Evolutionary conservation across 2,329 filamentous ascomycete genomes (phyloP).

Genomic region (Fusarium hainanense): DNA sequence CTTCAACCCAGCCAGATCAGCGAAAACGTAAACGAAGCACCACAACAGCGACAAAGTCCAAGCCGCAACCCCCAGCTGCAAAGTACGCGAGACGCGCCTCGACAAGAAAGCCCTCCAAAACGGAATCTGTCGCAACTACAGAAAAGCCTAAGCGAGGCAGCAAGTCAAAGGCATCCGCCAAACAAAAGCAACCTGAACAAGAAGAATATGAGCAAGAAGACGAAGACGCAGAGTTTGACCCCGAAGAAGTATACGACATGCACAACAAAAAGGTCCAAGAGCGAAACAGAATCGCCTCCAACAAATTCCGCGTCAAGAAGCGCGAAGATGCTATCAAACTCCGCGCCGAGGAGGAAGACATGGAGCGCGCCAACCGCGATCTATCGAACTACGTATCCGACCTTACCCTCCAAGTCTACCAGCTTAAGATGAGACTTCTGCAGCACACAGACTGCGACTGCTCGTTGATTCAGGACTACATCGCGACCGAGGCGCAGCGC

Average conservation of each 20-base stretch:
- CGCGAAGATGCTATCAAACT: slow-evolving; percentile 30
- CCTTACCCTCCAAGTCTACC: slow-evolving; percentile 33
- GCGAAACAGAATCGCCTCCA: slow-evolving; percentile 44
- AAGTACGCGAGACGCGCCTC: neutral
- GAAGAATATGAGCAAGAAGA: neutral
- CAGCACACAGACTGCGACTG: slow-evolving; percentile 43
- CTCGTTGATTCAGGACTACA: slow-evolving; percentile 39
- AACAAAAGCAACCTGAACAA: no score
- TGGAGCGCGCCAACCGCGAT: slow-evolving; percentile 31
- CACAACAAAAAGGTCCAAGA: slow-evolving; percentile 8
- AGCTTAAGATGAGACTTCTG: slow-evolving; percentile 41
- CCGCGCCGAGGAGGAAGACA: slow-evolving; percentile 23
- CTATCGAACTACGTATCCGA: slow-evolving; percentile 20
- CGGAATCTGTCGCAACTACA: neutral
- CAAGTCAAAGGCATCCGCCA: neutral
- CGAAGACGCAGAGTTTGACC: neutral
- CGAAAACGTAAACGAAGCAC: neutral
- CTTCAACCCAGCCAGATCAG: neutral
- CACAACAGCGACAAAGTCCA: neutral
- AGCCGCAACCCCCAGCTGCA: fast-evolving
- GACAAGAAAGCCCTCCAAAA: neutral
- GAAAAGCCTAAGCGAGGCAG: neutral
- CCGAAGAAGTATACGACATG: fast-evolving
- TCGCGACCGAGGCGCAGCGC: slow-evolving; percentile 29
- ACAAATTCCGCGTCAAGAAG: slow-evolving; percentile 42